Conservation (phyloP, 2,329 filamentous ascomycete genomes). For the Aspergillus phoenicis region DNA sequence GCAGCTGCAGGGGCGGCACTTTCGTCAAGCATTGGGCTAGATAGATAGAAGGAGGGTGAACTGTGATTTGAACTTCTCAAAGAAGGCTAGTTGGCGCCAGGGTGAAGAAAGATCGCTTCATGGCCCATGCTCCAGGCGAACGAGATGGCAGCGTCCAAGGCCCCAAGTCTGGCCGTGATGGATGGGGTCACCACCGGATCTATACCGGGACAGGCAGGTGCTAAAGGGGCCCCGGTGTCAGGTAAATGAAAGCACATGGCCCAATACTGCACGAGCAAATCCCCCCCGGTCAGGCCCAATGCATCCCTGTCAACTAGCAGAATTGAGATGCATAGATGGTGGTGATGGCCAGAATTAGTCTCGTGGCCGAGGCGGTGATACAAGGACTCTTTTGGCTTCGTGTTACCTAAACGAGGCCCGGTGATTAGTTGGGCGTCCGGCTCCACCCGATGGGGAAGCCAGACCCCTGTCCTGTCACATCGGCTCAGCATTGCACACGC, state of each 20-base stretch:
- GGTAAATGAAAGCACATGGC: conserved; percentile 10
- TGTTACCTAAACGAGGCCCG: neutral
- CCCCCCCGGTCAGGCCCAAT: neutral
- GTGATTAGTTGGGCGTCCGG: neutral
- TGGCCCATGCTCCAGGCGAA: neutral
- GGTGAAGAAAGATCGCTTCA: neutral
- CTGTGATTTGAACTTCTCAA: no score
- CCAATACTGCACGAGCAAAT: conserved; percentile 6
- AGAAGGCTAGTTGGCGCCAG: neutral
- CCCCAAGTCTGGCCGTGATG: neutral
- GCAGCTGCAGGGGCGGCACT: neutral
- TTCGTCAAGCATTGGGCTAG: neutral
- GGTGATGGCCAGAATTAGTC: neutral
- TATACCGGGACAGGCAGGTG: conserved; percentile 3
- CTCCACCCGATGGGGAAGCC: neutral
- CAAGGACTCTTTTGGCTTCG: neutral
- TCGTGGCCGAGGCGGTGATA: conserved; percentile 1
- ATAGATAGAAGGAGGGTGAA: neutral
- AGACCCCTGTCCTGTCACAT: conserved; percentile 1
- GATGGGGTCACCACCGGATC: neutral
- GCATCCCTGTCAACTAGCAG: neutral
- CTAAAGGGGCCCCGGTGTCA: conserved; percentile 1
- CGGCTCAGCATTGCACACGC: neutral
- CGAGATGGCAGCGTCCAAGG: neutral
- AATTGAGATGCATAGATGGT: neutral